phyloP scores from a whole-genome alignment of 345 rosid species.

The Kandelia obovata region DNA sequence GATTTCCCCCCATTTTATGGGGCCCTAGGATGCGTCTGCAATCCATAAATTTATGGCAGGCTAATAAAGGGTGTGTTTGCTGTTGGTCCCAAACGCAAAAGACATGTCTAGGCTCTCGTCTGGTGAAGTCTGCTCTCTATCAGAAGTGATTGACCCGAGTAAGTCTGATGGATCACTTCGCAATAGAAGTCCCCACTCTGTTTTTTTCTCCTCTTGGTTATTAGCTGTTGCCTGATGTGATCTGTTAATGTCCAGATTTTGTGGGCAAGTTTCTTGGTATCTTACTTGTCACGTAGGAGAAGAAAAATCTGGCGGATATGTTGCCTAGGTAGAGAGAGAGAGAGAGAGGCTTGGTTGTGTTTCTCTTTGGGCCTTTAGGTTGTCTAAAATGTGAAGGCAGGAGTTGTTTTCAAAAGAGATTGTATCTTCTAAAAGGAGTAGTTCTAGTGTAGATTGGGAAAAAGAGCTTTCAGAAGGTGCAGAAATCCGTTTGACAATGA shows the following conservation, averaged over 20 bases:
- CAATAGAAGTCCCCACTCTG: background rate
- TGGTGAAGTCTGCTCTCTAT: too few species aligned
- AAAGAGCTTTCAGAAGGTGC: background rate
- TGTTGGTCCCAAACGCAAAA: constrained; percentile 2
- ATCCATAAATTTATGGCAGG: background rate
- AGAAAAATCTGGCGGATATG: constrained; percentile 1
- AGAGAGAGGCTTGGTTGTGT: background rate
- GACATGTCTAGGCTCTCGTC: background rate
- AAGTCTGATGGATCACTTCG: background rate
- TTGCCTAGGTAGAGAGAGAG: background rate
- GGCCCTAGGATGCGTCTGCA: too few species aligned
- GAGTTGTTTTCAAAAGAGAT: constrained; percentile 27
- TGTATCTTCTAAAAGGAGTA: constrained; percentile 9
- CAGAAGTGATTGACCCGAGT: too few species aligned
- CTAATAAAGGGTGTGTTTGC: constrained; percentile 1
- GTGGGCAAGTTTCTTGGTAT: too few species aligned
- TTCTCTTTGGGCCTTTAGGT: background rate
- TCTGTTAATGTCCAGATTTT: too few species aligned
- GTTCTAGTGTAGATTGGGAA: background rate
- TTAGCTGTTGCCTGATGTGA: too few species aligned
- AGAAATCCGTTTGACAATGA: constrained; percentile 29
- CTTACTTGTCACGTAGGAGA: background rate
- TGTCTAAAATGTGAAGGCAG: constrained; percentile 26
- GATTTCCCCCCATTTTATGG: too few species aligned
- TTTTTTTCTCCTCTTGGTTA: too few species aligned